phyloP scores from a whole-genome alignment of 140 eudicot species.

The Stevia rebaudiana region DNA sequence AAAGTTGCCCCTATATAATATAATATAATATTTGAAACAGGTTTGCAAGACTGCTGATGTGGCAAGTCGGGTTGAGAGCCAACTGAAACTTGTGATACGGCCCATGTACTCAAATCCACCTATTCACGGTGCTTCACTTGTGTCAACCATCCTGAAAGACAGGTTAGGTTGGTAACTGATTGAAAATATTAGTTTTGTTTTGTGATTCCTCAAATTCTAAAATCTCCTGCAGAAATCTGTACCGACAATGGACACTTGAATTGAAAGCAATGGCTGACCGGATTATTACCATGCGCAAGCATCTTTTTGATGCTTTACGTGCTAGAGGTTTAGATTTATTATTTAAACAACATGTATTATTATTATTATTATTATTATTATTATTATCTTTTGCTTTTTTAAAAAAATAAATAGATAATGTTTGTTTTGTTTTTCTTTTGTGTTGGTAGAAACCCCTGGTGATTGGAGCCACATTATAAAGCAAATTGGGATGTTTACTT shows the following conservation, averaged over 20 bases:
- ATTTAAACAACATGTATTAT: too few species aligned
- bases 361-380: too few species aligned
- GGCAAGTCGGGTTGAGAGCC: constrained; percentile 89
- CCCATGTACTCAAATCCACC: constrained; percentile 98
- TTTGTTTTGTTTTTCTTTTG: background rate
- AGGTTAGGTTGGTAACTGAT: constrained; percentile 54
- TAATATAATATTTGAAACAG: too few species aligned
- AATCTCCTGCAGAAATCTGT: constrained; percentile 56
- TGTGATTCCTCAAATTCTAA: background rate
- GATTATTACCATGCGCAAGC: constrained; percentile 81
- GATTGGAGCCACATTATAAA: constrained; percentile 97
- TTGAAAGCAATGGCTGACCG: constrained; percentile 98
- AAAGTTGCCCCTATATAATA: too few species aligned
- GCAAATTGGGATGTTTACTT: constrained; percentile 98
- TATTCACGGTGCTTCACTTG: constrained; percentile 92
- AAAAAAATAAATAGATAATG: too few species aligned
- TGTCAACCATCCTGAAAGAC: constrained; percentile 79
- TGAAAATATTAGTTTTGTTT: background rate
- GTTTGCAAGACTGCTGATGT: constrained; percentile 83
- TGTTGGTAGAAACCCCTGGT: constrained; percentile 81
- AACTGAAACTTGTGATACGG: constrained; percentile 82
- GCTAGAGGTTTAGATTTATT: too few species aligned
- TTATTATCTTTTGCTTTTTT: too few species aligned
- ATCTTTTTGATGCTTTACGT: constrained; percentile 70
- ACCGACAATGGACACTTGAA: constrained; percentile 82